Evolutionary conservation across 129 eudicot genomes (phyloP), one percentile per base, ranked within the genome.

Genomic region (Chrysanthemum lavandulifolium): DNA sequence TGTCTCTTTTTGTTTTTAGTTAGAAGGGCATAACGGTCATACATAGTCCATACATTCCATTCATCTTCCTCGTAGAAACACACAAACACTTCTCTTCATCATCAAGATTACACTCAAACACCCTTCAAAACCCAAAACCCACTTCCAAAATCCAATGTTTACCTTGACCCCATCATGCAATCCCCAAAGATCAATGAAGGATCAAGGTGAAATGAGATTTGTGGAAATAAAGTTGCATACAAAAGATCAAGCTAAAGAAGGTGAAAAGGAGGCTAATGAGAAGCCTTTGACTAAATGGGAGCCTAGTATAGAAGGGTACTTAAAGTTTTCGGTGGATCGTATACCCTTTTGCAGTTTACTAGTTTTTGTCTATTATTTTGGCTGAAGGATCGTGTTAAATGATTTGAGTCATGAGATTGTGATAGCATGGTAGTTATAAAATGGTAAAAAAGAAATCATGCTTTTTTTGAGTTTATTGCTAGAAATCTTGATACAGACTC

Each of bases 181-280:
- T 36, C 45, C 78, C 87, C 40, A 50, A 88, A 80, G 69, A 65
- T 86, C 82, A 52, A 31, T 72, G 51, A 80, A 78, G 76, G 78
- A 81, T 52, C 5, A 36, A 36, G 45, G 45, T 36, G 98, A 94
- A 80, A 94, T 94, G 98, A 94, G 98, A 45, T 86, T 88, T 76
- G 97, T 94, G 78, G 98, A 97, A 29, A 94, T 94, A 97, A 94
- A 84, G 69, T 69, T 94, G 83, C 98, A 94, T 75, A 88, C 98
- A 0, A 94, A 55, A 69, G 98, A 94, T 65, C 98, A 94, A 72
- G 82, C 98, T 3, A 94, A 83, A 78, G 98, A 94, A 57, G 98
- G 98, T 4, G 98, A 90, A 71, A 94, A 83, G 76, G 96, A 86
- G 80, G 83, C 96, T 21, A 81, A 82, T 60, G 91, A 83, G 3